phyloP scores from a whole-genome alignment of 2,329 filamentous ascomycete species.

The Talaromyces funiculosus region DNA sequence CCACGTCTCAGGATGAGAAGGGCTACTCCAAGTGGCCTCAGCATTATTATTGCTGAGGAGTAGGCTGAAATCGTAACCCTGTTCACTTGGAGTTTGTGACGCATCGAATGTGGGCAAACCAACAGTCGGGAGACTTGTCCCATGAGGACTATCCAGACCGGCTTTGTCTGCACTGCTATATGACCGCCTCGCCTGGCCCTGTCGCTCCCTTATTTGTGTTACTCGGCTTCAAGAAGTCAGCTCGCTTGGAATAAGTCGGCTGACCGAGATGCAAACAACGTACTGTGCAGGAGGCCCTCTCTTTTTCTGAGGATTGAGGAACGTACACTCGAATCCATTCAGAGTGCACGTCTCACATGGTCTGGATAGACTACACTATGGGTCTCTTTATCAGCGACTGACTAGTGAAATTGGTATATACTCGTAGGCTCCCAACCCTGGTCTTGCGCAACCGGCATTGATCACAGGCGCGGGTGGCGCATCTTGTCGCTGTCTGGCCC shows the following conservation, averaged over 20 bases:
- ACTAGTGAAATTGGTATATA: neutral
- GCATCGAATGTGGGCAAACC: neutral
- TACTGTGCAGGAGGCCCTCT: constrained; percentile 35
- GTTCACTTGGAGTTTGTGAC: neutral
- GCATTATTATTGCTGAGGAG: neutral
- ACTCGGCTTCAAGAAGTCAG: constrained; percentile 22
- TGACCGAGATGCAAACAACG: constrained; percentile 20
- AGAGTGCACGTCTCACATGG: constrained; percentile 36
- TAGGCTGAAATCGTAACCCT: neutral
- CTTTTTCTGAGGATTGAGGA: constrained; percentile 39
- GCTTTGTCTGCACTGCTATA: neutral
- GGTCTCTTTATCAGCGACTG: constrained; percentile 1
- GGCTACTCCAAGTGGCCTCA: neutral
- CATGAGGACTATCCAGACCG: neutral
- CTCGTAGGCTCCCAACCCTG: constrained; percentile 24
- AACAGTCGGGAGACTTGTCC: neutral
- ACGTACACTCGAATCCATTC: constrained; percentile 38
- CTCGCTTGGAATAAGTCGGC: neutral
- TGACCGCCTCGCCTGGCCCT: neutral
- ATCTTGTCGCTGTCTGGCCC: neutral
- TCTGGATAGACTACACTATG: constrained; percentile 35
- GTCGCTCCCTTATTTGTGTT: neutral
- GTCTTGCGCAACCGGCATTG: constrained; percentile 38
- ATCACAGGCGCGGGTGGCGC: constrained; percentile 32
- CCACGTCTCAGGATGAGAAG: constrained; percentile 29